These are phyloP conservation scores for Colletotrichum sp. DNA, from an alignment of 2,329 filamentous ascomycete species.

Conservation along the genomic window DNA sequence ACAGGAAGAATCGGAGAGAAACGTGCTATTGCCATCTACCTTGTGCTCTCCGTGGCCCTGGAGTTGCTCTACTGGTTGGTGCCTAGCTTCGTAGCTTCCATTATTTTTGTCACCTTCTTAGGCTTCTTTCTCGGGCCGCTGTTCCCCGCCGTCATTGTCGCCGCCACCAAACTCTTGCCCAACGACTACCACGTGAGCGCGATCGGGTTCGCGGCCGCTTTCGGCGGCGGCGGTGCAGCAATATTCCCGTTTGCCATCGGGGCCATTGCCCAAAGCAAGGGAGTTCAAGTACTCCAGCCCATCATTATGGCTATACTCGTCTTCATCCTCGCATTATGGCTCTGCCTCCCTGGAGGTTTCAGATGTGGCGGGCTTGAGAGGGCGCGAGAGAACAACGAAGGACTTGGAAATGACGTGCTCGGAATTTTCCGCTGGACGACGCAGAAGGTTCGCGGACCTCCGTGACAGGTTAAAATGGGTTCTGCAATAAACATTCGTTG, in stretches of 20 bases:
- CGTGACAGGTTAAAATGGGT: not conserved
- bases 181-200: slow-evolving; percentile 76
- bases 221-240: slow-evolving; percentile 77
- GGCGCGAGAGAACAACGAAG: slow-evolving; percentile 40
- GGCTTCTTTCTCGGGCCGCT: slow-evolving; percentile 84
- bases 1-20: slow-evolving; percentile 61
- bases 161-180: slow-evolving; percentile 76
- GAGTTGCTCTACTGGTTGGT: slow-evolving; percentile 84
- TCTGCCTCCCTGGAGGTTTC: slow-evolving; percentile 43
- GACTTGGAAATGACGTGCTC: not conserved
- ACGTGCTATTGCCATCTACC: slow-evolving; percentile 49
- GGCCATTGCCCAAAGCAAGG: slow-evolving; percentile 65
- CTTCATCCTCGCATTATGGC: slow-evolving; percentile 51
- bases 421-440: not conserved
- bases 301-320: slow-evolving; percentile 51
- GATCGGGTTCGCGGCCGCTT: slow-evolving; percentile 80
- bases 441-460: not conserved
- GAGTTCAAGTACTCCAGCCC: slow-evolving; percentile 63
- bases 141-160: slow-evolving; percentile 77
- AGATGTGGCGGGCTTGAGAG: slow-evolving; percentile 33
- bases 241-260: slow-evolving; percentile 71
- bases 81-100: slow-evolving; percentile 67
- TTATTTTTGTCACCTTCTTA: slow-evolving; percentile 52
- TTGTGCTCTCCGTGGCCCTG: slow-evolving; percentile 67
- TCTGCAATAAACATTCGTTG: not conserved